Evolutionary conservation across 23 red algal species (phyloP).

Genomic region (Cyanidioschyzon merolae): DNA sequence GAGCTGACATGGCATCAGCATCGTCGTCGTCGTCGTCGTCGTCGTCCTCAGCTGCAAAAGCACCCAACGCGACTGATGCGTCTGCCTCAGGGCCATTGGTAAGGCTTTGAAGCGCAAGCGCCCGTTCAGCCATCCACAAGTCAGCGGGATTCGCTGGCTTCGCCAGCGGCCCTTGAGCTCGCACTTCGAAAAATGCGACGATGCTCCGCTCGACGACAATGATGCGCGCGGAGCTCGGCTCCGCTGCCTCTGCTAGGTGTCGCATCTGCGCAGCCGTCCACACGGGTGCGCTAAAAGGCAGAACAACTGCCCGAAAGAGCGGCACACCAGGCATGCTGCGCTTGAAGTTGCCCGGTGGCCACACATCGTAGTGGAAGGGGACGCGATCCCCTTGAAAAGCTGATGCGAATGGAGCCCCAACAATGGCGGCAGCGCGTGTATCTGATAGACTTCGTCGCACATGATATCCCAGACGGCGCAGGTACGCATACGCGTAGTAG

Average conservation of each 20-base stretch:
- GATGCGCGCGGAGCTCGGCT: not conserved
- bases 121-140: constrained; percentile 6
- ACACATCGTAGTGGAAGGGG: not conserved
- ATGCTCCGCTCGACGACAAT: constrained; percentile 1
- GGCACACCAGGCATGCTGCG: constrained; percentile 1
- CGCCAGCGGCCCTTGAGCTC: not conserved
- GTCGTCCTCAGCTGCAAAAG: too few relatives aligned
- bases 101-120: not conserved
- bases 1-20: too few relatives aligned
- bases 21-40: too few relatives aligned
- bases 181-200: not conserved
- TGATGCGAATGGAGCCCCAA: not conserved
- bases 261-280: not conserved
- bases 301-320: not conserved
- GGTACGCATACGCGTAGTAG: constrained; percentile 47
- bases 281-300: constrained; percentile 1
- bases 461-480: constrained; percentile 55
- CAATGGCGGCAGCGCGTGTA: not conserved
- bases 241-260: not conserved
- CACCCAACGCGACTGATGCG: too few relatives aligned
- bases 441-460: constrained; percentile 5
- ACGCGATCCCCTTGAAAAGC: not conserved
- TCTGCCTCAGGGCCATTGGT: too few relatives aligned
- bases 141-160: not conserved
- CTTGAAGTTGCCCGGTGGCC: constrained; percentile 10